Percentiles rank a stretch among this genome's conserved stretches.
Evolutionary conservation across 257 asterid species (phyloP).

Genomic region (Knoxia roxburghii): DNA sequence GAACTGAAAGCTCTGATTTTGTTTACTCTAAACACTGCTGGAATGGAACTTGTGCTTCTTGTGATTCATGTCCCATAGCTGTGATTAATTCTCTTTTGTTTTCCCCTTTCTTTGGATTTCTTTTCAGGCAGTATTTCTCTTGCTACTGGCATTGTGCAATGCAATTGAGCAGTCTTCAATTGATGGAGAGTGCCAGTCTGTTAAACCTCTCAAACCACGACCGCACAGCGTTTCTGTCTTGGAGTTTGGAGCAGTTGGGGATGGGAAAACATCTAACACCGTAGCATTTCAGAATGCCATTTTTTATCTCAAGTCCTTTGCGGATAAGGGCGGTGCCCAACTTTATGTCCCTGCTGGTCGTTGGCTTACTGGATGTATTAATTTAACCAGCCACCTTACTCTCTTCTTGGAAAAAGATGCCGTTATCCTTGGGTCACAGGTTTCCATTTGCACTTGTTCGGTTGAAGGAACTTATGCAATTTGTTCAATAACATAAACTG

Average conservation of each 20-base stretch:
- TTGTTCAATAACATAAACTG: not conserved
- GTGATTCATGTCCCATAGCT: not conserved
- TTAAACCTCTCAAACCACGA: constrained; percentile 68
- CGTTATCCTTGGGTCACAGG: constrained; percentile 85
- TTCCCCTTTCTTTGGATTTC: constrained; percentile 14
- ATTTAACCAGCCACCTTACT: constrained; percentile 94
- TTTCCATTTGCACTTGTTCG: not conserved
- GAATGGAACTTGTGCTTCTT: not conserved
- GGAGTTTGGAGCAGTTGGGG: constrained; percentile 96
- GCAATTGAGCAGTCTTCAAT: constrained; percentile 24
- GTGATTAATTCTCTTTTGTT: constrained; percentile 6
- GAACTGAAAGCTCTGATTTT: not conserved
- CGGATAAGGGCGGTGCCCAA: constrained; percentile 97
- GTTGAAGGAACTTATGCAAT: not conserved
- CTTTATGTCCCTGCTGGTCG: constrained; percentile 88
- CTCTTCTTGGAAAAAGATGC: constrained; percentile 91
- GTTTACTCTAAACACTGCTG: not conserved
- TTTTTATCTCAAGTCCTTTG: constrained; percentile 88
- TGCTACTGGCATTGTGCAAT: constrained; percentile 44
- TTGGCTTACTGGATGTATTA: constrained; percentile 87
- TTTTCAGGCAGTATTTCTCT: constrained; percentile 59
- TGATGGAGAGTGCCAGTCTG: constrained; percentile 63
- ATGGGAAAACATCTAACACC: constrained; percentile 78
- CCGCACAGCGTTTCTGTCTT: constrained; percentile 96
- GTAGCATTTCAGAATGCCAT: constrained; percentile 96